Evolutionary conservation across 306 rosid genomes (phyloP).

Genomic region (Ormosia semicastrata): DNA sequence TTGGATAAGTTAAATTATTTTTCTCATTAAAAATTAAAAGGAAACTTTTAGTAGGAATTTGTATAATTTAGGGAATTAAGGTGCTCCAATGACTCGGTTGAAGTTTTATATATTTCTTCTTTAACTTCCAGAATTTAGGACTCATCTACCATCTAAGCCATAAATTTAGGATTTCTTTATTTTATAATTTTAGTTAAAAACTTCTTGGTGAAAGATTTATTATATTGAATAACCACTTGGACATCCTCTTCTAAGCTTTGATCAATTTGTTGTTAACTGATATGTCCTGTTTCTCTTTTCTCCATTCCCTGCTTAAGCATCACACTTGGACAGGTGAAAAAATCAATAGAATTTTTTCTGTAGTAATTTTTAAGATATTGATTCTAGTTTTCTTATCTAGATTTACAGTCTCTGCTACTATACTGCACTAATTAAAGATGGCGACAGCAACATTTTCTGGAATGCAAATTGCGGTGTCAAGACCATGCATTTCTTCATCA

Average conservation of each 20-base stretch:
- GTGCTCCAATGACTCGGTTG: background rate
- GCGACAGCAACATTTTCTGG: slow-evolving; percentile 71
- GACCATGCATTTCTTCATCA: slow-evolving; percentile 58
- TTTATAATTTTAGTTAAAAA: background rate
- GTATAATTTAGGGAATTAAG: background rate
- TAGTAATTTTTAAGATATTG: background rate
- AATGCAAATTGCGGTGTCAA: slow-evolving; percentile 70
- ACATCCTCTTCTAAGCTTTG: background rate
- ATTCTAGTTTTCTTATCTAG: slow-evolving; percentile 31
- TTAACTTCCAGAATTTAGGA: no score
- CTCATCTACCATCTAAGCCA: no score
- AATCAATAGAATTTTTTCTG: background rate
- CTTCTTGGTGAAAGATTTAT: background rate
- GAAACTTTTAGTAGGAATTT: no score
- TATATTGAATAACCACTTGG: background rate
- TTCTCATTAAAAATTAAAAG: no score
- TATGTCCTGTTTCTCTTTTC: background rate
- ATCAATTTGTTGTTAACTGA: background rate
- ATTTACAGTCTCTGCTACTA: slow-evolving; percentile 29
- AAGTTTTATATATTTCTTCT: background rate
- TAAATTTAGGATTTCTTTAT: no score
- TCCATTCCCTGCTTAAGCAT: background rate
- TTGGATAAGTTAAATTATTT: no score
- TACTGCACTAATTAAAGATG: slow-evolving; percentile 47
- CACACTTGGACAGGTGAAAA: background rate